Evolutionary conservation across 441 rosid species (phyloP).

Genomic region (Aquilaria agallochum): DNA sequence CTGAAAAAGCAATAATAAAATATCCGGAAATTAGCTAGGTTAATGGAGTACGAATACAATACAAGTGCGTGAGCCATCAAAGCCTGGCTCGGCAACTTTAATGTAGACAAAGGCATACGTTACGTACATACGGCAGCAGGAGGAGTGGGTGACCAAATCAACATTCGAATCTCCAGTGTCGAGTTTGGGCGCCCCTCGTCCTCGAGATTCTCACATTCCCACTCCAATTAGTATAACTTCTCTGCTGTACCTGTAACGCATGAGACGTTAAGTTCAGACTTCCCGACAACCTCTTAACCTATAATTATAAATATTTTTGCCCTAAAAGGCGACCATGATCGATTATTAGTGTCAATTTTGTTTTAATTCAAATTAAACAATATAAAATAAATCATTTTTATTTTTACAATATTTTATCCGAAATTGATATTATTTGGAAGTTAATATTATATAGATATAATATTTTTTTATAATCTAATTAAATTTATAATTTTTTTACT

Average conservation of each 20-base stretch:
- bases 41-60: too few relatives aligned
- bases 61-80: too few relatives aligned
- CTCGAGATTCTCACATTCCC: conserved; percentile 60
- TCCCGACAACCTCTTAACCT: background rate
- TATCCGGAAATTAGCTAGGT: too few relatives aligned
- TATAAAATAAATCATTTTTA: background rate
- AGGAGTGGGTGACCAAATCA: conserved; percentile 40
- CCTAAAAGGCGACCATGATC: conserved; percentile 36
- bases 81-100: too few relatives aligned
- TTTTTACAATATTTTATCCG: too few relatives aligned
- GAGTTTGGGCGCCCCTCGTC: background rate
- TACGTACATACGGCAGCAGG: conserved; percentile 1
- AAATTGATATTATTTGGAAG: too few relatives aligned
- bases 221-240: conserved; percentile 2
- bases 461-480: too few relatives aligned
- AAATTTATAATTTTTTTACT: too few relatives aligned
- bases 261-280: too few relatives aligned
- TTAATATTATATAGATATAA: too few relatives aligned
- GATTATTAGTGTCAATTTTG: conserved; percentile 45
- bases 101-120: background rate
- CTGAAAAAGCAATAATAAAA: too few relatives aligned
- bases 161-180: conserved; percentile 30
- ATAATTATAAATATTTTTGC: conserved; percentile 12
- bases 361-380: conserved; percentile 15
- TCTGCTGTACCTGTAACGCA: too few relatives aligned